Evolutionary conservation across 2,329 filamentous ascomycete species (phyloP).

Genomic region (Dryadomyces sulphureus): DNA sequence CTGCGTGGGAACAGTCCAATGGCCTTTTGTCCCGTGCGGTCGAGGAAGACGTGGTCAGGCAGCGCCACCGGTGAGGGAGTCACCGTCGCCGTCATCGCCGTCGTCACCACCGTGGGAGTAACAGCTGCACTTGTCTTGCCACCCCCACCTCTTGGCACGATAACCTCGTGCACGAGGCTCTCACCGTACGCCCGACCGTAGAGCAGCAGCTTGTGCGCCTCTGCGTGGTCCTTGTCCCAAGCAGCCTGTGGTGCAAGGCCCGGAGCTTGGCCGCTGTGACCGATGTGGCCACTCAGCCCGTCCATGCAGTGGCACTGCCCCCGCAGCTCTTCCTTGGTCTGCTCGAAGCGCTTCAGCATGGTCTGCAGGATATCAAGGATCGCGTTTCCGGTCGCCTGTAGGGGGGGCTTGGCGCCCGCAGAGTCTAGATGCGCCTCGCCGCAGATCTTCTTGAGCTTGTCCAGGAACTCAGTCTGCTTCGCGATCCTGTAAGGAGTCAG

Average conservation of each 20-base stretch:
- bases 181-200: conserved; percentile 12
- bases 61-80: background rate
- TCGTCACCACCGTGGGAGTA: background rate
- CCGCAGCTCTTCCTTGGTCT: conserved; percentile 3
- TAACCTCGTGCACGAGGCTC: conserved; percentile 9
- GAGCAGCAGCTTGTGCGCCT: conserved; percentile 8
- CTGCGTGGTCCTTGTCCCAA: conserved; percentile 10
- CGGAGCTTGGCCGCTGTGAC: background rate
- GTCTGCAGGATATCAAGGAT: conserved; percentile 6
- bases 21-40: conserved; percentile 9
- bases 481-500: background rate
- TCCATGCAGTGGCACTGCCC: background rate
- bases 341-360: conserved; percentile 6
- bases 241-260: background rate
- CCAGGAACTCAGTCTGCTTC: background rate
- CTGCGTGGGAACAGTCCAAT: conserved; percentile 9
- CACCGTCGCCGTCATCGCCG: background rate
- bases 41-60: conserved; percentile 1
- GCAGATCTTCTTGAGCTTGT: background rate
- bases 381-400: conserved; percentile 6
- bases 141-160: conserved; percentile 4
- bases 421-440: background rate
- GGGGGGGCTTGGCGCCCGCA: background rate
- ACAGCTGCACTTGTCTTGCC: no score
- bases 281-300: background rate